A percentile compares a stretch with the other conserved stretches of the same genome.
phyloP scores from a whole-genome alignment of 148 eudicot genomes.

The Heliosperma pusillum region DNA sequence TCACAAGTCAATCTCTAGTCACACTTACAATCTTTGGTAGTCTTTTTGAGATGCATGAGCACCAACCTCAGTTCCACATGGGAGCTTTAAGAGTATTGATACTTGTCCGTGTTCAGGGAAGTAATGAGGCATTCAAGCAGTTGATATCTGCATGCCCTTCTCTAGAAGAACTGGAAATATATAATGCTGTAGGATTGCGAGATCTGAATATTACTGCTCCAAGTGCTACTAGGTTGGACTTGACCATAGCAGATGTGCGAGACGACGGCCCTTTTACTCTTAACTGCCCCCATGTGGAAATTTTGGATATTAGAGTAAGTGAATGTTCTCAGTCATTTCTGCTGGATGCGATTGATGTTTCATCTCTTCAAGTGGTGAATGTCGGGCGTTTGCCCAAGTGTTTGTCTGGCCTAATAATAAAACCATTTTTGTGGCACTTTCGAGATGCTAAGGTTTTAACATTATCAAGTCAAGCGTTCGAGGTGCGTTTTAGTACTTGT shows the following conservation, averaged over 20 bases:
- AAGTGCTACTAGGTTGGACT: not conserved
- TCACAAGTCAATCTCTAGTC: constrained; percentile 11
- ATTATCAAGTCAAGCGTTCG: not conserved
- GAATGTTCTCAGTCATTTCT: too few species aligned
- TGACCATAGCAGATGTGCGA: not conserved
- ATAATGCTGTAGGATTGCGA: not conserved
- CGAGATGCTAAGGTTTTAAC: not conserved
- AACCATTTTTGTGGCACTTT: not conserved
- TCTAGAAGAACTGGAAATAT: not conserved
- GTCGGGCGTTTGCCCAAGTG: not conserved
- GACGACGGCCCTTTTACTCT: not conserved
- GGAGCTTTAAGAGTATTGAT: not conserved
- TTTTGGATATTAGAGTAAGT: not conserved
- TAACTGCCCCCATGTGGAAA: not conserved
- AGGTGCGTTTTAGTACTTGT: not conserved
- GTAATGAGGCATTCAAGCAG: not conserved
- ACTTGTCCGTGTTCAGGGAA: not conserved
- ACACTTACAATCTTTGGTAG: not conserved
- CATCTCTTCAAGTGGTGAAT: constrained; percentile 11
- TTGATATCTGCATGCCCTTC: constrained; percentile 12
- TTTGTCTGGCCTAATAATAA: not conserved
- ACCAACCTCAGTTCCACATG: constrained; percentile 3
- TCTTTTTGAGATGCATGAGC: not conserved
- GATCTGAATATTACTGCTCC: not conserved
- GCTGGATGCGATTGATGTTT: not conserved